Base-by-base conservation (phyloP, 306 rosid genomes). In the Vigna hirtella region DNA sequence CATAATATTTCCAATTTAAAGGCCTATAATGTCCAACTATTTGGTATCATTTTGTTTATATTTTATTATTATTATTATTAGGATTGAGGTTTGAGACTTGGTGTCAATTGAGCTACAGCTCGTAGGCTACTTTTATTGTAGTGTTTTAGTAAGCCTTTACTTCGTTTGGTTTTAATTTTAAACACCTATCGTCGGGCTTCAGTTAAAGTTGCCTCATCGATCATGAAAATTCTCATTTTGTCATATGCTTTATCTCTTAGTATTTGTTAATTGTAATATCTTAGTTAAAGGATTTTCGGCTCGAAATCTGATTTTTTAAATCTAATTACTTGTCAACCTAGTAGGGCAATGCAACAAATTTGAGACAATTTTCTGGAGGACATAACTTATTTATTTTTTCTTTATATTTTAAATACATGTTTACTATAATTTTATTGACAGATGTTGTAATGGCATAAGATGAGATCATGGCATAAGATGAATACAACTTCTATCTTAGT, bases 331-430 rank as follows among this genome's bases (percentile, higher is more conserved):
- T n/a, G 70, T 38, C 28, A 34, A 30, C 70, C 50, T 38, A 38
- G 49, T 18, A 6, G 45, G 45, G 9, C 68, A 45, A 11, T 70
- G 49, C 30, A 18, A 49, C 22, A 58, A 58, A 59, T 40, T 78
- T 69, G 63, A 30, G 71, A 64, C 58, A 58, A 79, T 50, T 61
- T 5, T 7, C 14, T 49, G 36, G 55, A 36, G 82, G 72, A 49
- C 47, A 49, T 61, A 15, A 36, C 61, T 70, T 70, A 47, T 11
- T 9, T 58, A 30, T 30, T 69, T 40, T 9, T 22, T 45, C 76
- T 28, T 65, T 50, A 57, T 18, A 11, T 48, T 59, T 20, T 59
- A 45, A 58, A 45, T 59, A 45, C 30, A 3, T 32, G 36, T 17
- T 58, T 50, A 34, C 0, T 43, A 3, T 43, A 43, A 43, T 8